Evolutionary conservation across 345 rosid species (phyloP).

Genomic region (Anacardium occidentale): DNA sequence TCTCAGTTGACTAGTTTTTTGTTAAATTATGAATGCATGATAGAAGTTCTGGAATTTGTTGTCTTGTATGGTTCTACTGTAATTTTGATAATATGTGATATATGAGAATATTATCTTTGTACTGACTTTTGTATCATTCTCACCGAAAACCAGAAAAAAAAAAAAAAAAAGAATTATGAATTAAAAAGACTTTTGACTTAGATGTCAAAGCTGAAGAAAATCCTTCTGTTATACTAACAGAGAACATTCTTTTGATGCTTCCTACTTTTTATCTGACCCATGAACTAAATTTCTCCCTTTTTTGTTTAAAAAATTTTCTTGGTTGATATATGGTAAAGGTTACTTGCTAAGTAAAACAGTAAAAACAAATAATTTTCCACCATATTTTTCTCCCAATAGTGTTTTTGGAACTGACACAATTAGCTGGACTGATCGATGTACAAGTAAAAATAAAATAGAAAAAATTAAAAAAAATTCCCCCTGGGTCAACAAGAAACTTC

Average conservation of each 20-base stretch:
- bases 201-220: background rate
- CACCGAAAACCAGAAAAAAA: background rate
- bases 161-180: background rate
- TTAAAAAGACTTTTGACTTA: slow-evolving; percentile 5
- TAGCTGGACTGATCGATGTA: slow-evolving; percentile 21
- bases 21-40: background rate
- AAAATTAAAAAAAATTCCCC: background rate
- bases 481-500: background rate
- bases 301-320: too few species aligned
- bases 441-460: background rate
- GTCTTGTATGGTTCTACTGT: background rate
- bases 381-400: too few species aligned
- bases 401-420: background rate
- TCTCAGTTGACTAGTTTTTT: background rate
- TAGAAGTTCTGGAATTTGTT: background rate
- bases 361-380: too few species aligned
- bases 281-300: background rate
- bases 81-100: background rate
- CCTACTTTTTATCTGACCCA: background rate
- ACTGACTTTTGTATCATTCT: slow-evolving; percentile 12
- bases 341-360: background rate
- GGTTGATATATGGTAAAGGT: background rate
- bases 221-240: background rate
- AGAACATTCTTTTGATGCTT: background rate
- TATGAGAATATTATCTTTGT: slow-evolving; percentile 13